Evolutionary conservation across 2,329 filamentous ascomycete species (phyloP).

Genomic region (Chaetomium globosum): DNA sequence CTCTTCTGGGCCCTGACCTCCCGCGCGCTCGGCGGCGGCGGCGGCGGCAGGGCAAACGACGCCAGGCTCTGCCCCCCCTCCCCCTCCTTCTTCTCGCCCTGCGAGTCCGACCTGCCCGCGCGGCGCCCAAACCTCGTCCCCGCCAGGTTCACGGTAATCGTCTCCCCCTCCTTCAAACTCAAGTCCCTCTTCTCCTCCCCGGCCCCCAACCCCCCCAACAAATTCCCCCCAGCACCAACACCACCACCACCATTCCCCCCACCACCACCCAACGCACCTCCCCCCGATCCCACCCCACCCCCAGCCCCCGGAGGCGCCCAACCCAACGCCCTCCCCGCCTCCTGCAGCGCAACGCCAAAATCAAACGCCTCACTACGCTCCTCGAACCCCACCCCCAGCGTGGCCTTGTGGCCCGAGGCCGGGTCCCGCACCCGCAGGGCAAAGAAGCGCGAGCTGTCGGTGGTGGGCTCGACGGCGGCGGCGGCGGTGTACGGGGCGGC

Average conservation of each 20-base stretch:
- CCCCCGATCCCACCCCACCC: not conserved
- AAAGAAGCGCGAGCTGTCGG: constrained; percentile 83
- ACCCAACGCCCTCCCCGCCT: constrained; percentile 70
- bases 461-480: constrained; percentile 71
- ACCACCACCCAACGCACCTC: constrained; percentile 28
- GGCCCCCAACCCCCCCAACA: constrained; percentile 37
- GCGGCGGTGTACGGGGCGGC: constrained; percentile 74
- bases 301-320: not conserved
- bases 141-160: constrained; percentile 77
- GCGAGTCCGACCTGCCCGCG: constrained; percentile 39
- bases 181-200: constrained; percentile 70
- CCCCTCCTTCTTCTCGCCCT: constrained; percentile 36
- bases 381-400: constrained; percentile 84
- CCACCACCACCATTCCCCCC: constrained; percentile 43
- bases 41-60: constrained; percentile 75
- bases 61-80: constrained; percentile 42
- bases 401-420: constrained; percentile 70
- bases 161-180: constrained; percentile 86
- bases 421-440: constrained; percentile 76
- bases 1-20: constrained; percentile 63
- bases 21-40: constrained; percentile 67
- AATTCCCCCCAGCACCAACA: constrained; percentile 22
- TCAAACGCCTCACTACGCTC: constrained; percentile 85
- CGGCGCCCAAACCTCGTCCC: constrained; percentile 58
- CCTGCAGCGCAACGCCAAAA: constrained; percentile 77